Evolutionary conservation across 202 grass and related monocot species (phyloP), one percentile per base, ranked within the genome.

Genomic region (Alloteropsis angusta): DNA sequence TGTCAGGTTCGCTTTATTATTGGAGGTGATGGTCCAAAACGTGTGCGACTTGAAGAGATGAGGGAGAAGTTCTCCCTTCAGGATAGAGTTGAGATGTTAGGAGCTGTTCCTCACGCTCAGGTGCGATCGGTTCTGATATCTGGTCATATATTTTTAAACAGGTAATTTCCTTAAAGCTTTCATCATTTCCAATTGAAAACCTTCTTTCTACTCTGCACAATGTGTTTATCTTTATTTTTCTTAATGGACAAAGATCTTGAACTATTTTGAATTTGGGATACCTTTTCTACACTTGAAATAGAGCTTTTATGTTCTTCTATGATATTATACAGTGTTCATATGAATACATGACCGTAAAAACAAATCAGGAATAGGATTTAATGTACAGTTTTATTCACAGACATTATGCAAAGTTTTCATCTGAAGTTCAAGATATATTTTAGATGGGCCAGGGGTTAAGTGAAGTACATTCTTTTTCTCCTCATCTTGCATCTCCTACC

Each of bases 21-120:
- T 90, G 94, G 94, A 58, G 94, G 94, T 83, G 94, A 97, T 92
- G 94, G 91, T 53, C 91, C 91, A 70, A 97, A 97, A 87, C 83
- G 94, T 76, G 94, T 97, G 55, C 85, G 94, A 47, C 77, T 97
- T 52, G 94, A 97, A 85, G 91, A 97, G 71, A 97, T 97, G 94
- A 94, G 94, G 74, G 94, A 97, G 78, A 94, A 94, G 60, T 92
- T 92, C 71, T 94, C 94, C 85, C 87, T 97, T 77, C 94, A 97
- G 75, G 94, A 97, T 71, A 91, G 91, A 90, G 91, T 97, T 80
- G 89, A 97, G 57, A 97, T 97, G 94, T 84, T 97, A 82, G 94
- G 91, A 39, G 94, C 91, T 82, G 94, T 97, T 35, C 91, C 91
- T 70, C 94, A 97, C 92, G 87, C 91, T 86, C 87, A 94, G 79